These are phyloP conservation scores for Puccinia polysora DNA, from an alignment of 1,284 basidiomycete species.

Conservation along the genomic window DNA sequence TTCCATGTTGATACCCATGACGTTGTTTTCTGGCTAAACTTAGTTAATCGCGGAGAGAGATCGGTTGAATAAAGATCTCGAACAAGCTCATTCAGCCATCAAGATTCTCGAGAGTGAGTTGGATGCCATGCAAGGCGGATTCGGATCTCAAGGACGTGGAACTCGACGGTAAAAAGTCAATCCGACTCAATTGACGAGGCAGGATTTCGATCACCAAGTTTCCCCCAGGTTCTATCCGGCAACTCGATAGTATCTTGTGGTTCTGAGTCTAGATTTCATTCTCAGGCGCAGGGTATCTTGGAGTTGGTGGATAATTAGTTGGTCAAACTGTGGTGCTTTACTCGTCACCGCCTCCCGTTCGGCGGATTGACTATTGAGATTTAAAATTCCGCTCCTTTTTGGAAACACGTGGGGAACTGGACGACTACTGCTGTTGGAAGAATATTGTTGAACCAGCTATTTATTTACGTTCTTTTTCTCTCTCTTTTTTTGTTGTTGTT, in stretches of 20 bases:
- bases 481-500: too few relatives aligned
- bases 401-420: too few relatives aligned
- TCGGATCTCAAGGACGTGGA: slow-evolving; percentile 55
- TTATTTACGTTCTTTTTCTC: too few relatives aligned
- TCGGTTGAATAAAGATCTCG: slow-evolving; percentile 92
- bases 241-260: not conserved
- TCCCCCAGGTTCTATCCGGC: not conserved
- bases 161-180: slow-evolving; percentile 11
- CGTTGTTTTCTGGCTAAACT: slow-evolving; percentile 44
- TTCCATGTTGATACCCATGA: not conserved
- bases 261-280: not conserved
- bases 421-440: too few relatives aligned
- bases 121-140: slow-evolving; percentile 80
- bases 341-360: too few relatives aligned
- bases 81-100: slow-evolving; percentile 84
- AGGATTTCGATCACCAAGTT: too few relatives aligned
- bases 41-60: slow-evolving; percentile 94
- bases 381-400: too few relatives aligned
- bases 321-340: not conserved
- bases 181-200: too few relatives aligned
- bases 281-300: not conserved
- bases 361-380: too few relatives aligned
- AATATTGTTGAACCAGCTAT: too few relatives aligned
- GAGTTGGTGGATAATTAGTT: not conserved
- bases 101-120: slow-evolving; percentile 83